Evolutionary conservation across 441 rosid species (phyloP), one percentile per base, ranked within the genome.

Genomic region (Sinapis alba): DNA sequence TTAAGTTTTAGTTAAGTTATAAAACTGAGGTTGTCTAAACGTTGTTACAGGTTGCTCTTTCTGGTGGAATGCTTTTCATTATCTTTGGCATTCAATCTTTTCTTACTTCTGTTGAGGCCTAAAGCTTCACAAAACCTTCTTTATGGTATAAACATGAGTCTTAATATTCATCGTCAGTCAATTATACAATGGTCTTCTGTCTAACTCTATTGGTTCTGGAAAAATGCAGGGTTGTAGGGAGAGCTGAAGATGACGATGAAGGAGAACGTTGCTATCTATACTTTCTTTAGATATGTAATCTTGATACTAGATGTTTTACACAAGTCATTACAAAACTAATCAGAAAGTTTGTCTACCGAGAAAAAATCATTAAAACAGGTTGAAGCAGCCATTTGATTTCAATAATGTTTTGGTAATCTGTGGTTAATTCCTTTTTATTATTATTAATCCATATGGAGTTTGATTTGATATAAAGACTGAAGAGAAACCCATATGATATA

Each of bases 61-160:
- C 90, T 3, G 96, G 99, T 60, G 99, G 99, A 71, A 75, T 90
- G 74, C 98, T 95, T 66, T 92, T 95, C 84, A 83, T 95, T 51
- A 76, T 91, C 54, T 95, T 95, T 67, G 98, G 99, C 53, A 79
- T 95, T 68, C 99, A 91, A 59, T 95, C 99, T 65, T 87, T 87
- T 84, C 97, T 95, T 15, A 74, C 97, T 24, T 34, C 88, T 8
- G 85, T 83, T 6, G 78, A 85, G 32, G 69, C 83, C 28, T 78
- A 64, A 83, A 58, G 69, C 67, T 60, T 62, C 34, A 20, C 11
- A 51, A 15, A 30, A 15, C 68, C 47, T 53, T 73, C 16, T 75
- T 58, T 38, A 6, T 23, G 79, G 79, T 75, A 75, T 18, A 2
- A 3, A 18, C 23, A 15, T 45, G 38, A 66, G 15, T 28, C 65